Base-by-base conservation (phyloP, 352 stramenopile genomes). In the Phytophthora quininea region DNA sequence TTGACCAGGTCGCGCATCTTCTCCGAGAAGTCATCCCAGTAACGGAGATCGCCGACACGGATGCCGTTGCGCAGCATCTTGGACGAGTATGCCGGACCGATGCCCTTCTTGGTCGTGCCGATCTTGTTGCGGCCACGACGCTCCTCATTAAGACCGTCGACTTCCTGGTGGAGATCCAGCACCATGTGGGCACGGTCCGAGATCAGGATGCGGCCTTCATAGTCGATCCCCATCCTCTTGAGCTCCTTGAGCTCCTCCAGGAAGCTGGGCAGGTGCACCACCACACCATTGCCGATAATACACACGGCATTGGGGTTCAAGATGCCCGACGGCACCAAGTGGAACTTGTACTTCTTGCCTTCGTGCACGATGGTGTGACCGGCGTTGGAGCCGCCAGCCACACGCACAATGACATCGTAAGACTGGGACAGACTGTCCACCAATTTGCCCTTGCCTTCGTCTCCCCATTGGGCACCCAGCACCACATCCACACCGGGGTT, bases 391-490 rank as follows among this genome's bases (percentile, higher is more conserved):
- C 98, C 98, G 52, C 98, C 91, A 11, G 96, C 97, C 19, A 99
- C 97, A 57, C 96, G 93, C 42, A 95, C 95, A 74, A 98, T 99
- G 53, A 99, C 94, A 76, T 99, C 95, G 83, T 99, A 99, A 62
- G 93, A 90, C 75, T 97, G 79, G 32, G 86, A 96, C 58, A 97
- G 64, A 53, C 95, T 97, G 84, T 97, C 91, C 31, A 99, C 97
- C 31, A 99, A 90, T 78, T 99, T 99, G 70, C 98, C 98, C 80
- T 99, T 99, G 71, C 98, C 98, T 89, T 99, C 98, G 74, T 99
- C 97, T 37, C 98, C 98, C 97, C 97, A 99, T 69, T 99, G 97
- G 38, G 92, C 92, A 31, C 97, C 97, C 40, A 99, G 80, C n/a
- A 99, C 97, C 37, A 99, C 95, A 77, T 95, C 86, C 42, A 96